Base-by-base conservation (phyloP, 2,329 filamentous ascomycete genomes). In the Stemphylium lycopersici region DNA sequence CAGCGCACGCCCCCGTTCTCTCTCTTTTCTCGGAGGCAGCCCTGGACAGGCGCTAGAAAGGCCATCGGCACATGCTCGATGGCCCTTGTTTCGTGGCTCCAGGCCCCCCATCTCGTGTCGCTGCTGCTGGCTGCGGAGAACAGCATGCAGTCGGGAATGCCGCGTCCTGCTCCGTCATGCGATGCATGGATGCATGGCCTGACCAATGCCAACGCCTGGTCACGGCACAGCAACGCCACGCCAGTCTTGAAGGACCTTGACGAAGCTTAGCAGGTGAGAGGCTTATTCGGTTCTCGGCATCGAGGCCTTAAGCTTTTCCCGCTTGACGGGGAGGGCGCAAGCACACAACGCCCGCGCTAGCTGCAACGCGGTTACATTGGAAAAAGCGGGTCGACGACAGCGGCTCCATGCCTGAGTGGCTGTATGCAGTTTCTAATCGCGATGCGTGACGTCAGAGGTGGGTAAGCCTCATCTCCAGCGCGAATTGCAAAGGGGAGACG, bases 331-430 rank as follows among this genome's bases (percentile, higher is more conserved):
- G 47, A 37, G 42, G 48, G 22, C 22, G 22, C 22, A 24, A 24
- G 22, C 22, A 22, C 16, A 38, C 18, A 38, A 44, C 33, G 34
- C 34, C 26, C 8, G 34, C 48, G 39, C 62, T 63, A 63, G 48
- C 47, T 47, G 41, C 29, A 32, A 48, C 53, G 34, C 44, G 50
- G 61, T 63, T 66, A 59, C 65, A 67, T 59, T 48, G 42, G 36
- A 41, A 63, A 66, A 58, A 62, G 52, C 53, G 66, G 66, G 58
- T 13, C 59, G 26, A 54, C 52, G 50, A 59, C 61, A 60, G 41
- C 40, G 40, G 33, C 48, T 43, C 26, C 16, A 26, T 12, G 22
- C 34, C 34, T 59, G 48, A 60, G 47, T 63, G 61, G 58, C 52
- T 42, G 31, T 33, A 32, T 39, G 26, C 37, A 31, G 49, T 56